Conservation (phyloP, 2,329 filamentous ascomycete species). For the Calonectria naviculata region DNA sequence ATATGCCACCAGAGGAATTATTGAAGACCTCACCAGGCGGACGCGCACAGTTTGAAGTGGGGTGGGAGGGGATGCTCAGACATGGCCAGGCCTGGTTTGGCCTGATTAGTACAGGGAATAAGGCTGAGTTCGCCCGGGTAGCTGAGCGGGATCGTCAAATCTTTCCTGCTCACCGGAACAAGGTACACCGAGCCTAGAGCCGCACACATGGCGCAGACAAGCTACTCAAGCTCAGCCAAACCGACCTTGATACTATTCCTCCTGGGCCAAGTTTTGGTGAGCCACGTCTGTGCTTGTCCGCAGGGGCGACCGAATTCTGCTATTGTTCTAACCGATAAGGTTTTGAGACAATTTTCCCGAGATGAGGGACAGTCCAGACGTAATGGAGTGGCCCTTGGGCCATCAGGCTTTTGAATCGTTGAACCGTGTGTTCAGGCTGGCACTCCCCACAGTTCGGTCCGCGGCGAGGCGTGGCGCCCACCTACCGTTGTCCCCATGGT, state of each 20-base stretch:
- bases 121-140: slow-evolving; percentile 31
- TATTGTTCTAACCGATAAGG: slow-evolving; percentile 1
- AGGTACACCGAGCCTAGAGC: slow-evolving; percentile 20
- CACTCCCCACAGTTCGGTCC: slow-evolving; percentile 21
- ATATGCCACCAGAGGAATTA: background rate
- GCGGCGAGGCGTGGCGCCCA: slow-evolving; percentile 11
- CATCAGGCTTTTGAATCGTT: background rate
- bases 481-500: slow-evolving; percentile 11
- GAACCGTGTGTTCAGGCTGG: background rate
- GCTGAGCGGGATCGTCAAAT: slow-evolving; percentile 32
- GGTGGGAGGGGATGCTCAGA: background rate
- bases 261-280: slow-evolving; percentile 5
- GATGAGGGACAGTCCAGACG: background rate
- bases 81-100: background rate
- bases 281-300: background rate
- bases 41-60: background rate
- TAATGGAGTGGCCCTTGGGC: background rate
- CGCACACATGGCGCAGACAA: slow-evolving; percentile 29
- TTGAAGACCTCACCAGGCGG: background rate
- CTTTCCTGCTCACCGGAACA: slow-evolving; percentile 30
- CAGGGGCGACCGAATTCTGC: background rate
- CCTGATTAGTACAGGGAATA: slow-evolving; percentile 17
- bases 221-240: slow-evolving; percentile 1
- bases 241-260: background rate
- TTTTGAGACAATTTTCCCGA: slow-evolving; percentile 1